Conservation (phyloP, 2,329 filamentous ascomycete genomes). For the Fusarium keratoplasticum region DNA sequence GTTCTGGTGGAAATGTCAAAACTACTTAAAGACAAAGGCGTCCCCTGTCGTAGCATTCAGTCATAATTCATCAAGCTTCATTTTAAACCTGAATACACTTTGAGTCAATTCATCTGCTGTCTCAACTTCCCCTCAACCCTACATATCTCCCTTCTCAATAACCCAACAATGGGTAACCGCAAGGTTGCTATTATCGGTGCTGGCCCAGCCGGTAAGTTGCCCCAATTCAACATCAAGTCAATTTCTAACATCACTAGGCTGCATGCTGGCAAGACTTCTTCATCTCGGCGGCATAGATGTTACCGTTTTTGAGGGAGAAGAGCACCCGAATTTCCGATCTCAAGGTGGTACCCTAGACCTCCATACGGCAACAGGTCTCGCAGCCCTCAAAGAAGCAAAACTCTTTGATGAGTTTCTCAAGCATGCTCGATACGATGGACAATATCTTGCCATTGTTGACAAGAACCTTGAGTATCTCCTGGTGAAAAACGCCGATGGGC, state of each 20-base stretch:
- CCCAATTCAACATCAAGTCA: neutral
- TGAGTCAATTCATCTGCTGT: neutral
- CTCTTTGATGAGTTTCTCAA: constrained; percentile 63
- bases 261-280: constrained; percentile 60
- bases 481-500: constrained; percentile 39
- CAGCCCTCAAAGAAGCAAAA: constrained; percentile 61
- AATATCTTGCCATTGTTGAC: constrained; percentile 61
- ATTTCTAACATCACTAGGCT: constrained; percentile 36
- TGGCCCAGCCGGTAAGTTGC: constrained; percentile 42
- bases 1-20: neutral
- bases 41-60: neutral
- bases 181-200: constrained; percentile 46
- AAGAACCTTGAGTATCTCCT: constrained; percentile 52
- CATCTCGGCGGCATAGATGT: constrained; percentile 58
- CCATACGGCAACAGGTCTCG: constrained; percentile 62
- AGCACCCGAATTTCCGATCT: constrained; percentile 55
- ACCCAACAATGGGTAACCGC: constrained; percentile 30
- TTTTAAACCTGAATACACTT: neutral
- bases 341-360: constrained; percentile 68
- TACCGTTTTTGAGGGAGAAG: constrained; percentile 63
- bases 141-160: neutral
- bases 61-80: neutral
- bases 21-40: constrained; percentile 18
- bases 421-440: constrained; percentile 63
- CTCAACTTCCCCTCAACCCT: neutral